A percentile compares a stretch with the other conserved stretches of the same genome.
Conservation (phyloP, 805 yeast genomes). For the Candida ovalis region DNA sequence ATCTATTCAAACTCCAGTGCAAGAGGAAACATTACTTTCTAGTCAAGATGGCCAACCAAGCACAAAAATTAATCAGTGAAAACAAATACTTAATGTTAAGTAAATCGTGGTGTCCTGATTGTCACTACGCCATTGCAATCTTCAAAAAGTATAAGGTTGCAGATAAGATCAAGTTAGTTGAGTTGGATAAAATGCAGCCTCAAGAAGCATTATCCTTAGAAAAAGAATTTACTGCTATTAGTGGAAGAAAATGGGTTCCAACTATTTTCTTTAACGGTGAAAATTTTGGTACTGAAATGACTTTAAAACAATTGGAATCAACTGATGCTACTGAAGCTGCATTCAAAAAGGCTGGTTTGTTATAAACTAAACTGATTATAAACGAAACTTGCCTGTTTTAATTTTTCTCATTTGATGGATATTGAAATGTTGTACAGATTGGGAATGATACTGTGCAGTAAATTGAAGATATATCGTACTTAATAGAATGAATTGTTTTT, state of each 20-base stretch:
- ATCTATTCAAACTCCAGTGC: not conserved
- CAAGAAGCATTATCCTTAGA: slow-evolving; percentile 51
- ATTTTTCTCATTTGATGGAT: too few species aligned
- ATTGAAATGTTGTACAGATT: too few species aligned
- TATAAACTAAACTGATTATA: slow-evolving; percentile 4
- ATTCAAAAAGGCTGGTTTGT: slow-evolving; percentile 32
- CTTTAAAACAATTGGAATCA: slow-evolving; percentile 38
- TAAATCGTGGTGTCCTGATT: slow-evolving; percentile 79
- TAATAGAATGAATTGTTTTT: too few species aligned
- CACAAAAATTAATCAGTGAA: slow-evolving; percentile 41
- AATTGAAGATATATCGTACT: too few species aligned
- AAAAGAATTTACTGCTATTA: slow-evolving; percentile 49
- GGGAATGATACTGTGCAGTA: too few species aligned
- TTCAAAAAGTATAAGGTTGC: slow-evolving; percentile 51
- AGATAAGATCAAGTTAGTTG: slow-evolving; percentile 51
- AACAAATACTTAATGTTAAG: slow-evolving; percentile 56
- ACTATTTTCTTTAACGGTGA: slow-evolving; percentile 59
- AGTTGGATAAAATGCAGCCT: slow-evolving; percentile 52
- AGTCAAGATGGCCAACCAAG: slow-evolving; percentile 28
- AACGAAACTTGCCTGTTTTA: too few species aligned
- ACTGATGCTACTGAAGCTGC: slow-evolving; percentile 32
- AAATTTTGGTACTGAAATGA: slow-evolving; percentile 54
- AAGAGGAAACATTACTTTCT: not conserved
- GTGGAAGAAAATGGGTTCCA: slow-evolving; percentile 69
- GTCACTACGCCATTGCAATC: slow-evolving; percentile 56